Conservation (phyloP, 75 land plant genomes). For the Larix kaempferi region DNA sequence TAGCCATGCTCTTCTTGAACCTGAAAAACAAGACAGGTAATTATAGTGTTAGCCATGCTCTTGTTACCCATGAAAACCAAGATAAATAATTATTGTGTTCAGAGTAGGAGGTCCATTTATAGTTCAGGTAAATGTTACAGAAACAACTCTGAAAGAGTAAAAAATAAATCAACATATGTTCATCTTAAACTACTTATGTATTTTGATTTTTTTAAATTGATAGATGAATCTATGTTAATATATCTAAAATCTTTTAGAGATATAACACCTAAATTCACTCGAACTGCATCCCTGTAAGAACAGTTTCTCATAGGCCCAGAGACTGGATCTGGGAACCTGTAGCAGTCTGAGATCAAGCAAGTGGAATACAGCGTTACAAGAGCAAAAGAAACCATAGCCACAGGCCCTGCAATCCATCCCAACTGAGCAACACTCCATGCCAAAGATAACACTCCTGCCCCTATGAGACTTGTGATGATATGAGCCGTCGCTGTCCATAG, state of each 20-base stretch:
- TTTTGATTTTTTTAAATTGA: too few relatives aligned
- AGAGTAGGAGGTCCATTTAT: too few relatives aligned
- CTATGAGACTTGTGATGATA: constrained; percentile 63
- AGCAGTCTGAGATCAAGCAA: constrained; percentile 34
- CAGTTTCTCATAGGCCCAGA: constrained; percentile 33
- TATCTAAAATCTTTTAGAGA: too few relatives aligned
- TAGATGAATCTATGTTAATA: too few relatives aligned
- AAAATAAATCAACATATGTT: too few relatives aligned
- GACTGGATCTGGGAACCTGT: constrained; percentile 39
- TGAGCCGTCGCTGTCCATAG: constrained; percentile 31
- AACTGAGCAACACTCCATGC: constrained; percentile 70
- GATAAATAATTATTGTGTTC: neutral
- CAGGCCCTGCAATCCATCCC: constrained; percentile 70
- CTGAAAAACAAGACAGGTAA: constrained; percentile 22
- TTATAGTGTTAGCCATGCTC: constrained; percentile 37
- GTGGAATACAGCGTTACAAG: constrained; percentile 34
- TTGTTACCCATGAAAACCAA: constrained; percentile 40
- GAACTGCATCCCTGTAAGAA: constrained; percentile 51
- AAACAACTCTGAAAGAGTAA: too few relatives aligned
- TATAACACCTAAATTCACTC: too few relatives aligned
- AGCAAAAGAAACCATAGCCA: constrained; percentile 37
- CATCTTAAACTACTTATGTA: too few relatives aligned
- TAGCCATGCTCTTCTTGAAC: constrained; percentile 47
- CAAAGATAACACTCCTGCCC: constrained; percentile 66
- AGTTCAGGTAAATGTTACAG: too few relatives aligned